phyloP scores from a whole-genome alignment of 768 basidiomycete genomes.

The Boletus eberwhitei region DNA sequence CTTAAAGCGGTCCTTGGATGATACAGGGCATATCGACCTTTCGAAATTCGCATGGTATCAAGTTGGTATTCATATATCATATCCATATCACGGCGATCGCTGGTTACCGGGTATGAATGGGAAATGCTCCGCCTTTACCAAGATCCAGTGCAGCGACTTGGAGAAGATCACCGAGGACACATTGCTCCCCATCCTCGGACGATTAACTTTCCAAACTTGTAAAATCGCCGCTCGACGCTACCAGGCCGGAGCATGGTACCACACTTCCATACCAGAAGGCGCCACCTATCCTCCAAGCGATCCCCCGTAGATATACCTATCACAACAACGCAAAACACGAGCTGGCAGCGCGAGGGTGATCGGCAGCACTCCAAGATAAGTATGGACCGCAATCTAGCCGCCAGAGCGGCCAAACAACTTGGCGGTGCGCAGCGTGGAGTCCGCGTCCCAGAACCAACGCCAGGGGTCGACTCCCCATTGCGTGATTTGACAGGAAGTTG shows the following conservation, averaged over 20 bases:
- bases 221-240: background rate
- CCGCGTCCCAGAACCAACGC: background rate
- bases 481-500: background rate
- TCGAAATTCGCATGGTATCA: too few species aligned
- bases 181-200: background rate
- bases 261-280: background rate
- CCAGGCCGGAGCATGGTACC: background rate
- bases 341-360: too few species aligned
- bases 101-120: too few species aligned
- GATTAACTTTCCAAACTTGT: background rate
- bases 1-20: too few species aligned
- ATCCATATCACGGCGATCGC: too few species aligned
- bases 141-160: too few species aligned
- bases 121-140: too few species aligned
- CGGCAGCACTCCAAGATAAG: slow-evolving; percentile 1
- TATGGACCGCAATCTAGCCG: background rate
- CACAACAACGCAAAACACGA: too few species aligned
- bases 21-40: too few species aligned
- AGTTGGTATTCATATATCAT: too few species aligned
- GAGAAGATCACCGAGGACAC: background rate
- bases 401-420: background rate
- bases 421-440: slow-evolving; percentile 5
- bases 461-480: background rate
- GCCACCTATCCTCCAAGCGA: background rate
- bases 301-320: background rate